A percentile compares a stretch with the other conserved stretches of the same genome.
phyloP scores from a whole-genome alignment of 108 stramenopile species.

The Nitzschia putrida region DNA sequence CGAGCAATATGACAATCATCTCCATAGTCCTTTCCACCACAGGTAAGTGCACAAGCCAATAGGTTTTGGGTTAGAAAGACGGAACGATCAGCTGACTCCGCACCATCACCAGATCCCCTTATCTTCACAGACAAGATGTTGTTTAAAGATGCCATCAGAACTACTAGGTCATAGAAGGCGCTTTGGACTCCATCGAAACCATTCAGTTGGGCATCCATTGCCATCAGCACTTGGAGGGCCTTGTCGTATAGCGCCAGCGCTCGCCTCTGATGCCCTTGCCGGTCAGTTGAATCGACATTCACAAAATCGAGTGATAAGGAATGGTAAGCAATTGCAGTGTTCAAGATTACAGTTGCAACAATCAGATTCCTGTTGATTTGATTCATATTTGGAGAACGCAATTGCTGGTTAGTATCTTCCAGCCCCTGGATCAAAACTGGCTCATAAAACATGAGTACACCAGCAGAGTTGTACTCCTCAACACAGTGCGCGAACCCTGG shows the following conservation, averaged over 20 bases:
- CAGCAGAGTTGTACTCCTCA: too few species aligned
- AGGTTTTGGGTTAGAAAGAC: neutral
- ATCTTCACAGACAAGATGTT: neutral
- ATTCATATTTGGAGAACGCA: too few species aligned
- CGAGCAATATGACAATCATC: neutral
- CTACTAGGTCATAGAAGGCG: neutral
- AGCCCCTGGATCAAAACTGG: too few species aligned
- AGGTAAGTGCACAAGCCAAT: neutral
- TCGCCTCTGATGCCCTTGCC: too few species aligned
- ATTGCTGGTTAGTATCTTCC: too few species aligned
- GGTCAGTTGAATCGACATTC: too few species aligned
- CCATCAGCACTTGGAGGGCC: neutral
- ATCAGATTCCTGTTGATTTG: too few species aligned
- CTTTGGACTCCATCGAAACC: neutral
- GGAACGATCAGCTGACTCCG: neutral
- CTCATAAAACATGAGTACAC: too few species aligned
- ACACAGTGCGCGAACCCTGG: too few species aligned
- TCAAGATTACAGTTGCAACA: neutral
- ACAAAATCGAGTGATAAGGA: too few species aligned
- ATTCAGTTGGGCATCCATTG: neutral
- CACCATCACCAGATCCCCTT: neutral
- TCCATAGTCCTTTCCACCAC: neutral
- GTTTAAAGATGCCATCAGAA: neutral
- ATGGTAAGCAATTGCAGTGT: conserved; percentile 4
- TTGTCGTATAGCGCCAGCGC: neutral